A percentile compares a stretch with the other conserved stretches of the same genome.
These are phyloP conservation scores for Lactifluus echinatus DNA, from an alignment of 768 basidiomycete species.

Conservation along the genomic window DNA sequence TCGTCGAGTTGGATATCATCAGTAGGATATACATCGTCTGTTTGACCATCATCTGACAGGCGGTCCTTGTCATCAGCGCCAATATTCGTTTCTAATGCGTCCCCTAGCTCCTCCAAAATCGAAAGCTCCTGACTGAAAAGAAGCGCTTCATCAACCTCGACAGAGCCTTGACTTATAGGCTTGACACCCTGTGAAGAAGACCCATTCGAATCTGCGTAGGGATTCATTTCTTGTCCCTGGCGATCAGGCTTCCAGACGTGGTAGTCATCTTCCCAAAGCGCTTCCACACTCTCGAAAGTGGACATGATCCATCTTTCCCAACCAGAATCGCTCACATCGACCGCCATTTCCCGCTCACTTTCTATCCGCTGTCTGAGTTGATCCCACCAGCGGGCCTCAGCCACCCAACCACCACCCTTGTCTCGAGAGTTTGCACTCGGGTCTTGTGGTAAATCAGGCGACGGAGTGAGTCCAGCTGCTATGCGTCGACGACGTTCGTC, in stretches of 20 bases:
- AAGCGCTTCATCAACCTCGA: conserved; percentile 46
- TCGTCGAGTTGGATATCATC: conserved; percentile 17
- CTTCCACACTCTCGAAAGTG: conserved; percentile 84
- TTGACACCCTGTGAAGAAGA: not conserved
- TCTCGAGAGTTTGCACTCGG: conserved; percentile 55
- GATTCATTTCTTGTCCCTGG: not conserved
- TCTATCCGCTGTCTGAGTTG: conserved; percentile 57
- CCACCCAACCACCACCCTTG: conserved; percentile 54
- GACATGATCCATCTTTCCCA: conserved; percentile 82
- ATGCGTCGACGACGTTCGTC: conserved; percentile 78
- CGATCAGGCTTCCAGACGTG: conserved; percentile 47
- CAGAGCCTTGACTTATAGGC: conserved; percentile 25
- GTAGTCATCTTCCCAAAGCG: conserved; percentile 64
- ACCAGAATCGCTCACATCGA: conserved; percentile 24
- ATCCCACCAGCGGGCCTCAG: conserved; percentile 69
- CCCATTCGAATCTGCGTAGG: conserved; percentile 12
- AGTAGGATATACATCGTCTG: conserved; percentile 28
- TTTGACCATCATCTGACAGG: conserved; percentile 28
- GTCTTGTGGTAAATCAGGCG: conserved; percentile 65
- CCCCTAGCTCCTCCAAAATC: conserved; percentile 29
- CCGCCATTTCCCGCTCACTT: conserved; percentile 30
- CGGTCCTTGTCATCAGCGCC: conserved; percentile 25
- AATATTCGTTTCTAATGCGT: conserved; percentile 21
- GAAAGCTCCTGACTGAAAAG: conserved; percentile 43
- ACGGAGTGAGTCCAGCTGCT: conserved; percentile 58